These are phyloP conservation scores for Paraconiothyrium brasiliense DNA, from an alignment of 2,329 filamentous ascomycete species.

Conservation along the genomic window DNA sequence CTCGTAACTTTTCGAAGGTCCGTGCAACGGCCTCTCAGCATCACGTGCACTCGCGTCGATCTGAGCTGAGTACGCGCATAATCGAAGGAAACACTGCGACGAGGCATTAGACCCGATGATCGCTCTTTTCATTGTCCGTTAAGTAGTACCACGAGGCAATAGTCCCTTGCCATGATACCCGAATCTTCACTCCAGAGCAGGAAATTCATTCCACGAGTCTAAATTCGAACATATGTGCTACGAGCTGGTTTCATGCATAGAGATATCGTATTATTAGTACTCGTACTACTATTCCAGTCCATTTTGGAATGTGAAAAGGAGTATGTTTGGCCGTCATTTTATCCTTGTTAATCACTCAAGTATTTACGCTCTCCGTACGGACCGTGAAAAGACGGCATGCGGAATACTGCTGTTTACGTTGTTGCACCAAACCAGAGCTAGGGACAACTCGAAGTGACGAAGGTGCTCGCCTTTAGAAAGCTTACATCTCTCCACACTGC, in stretches of 20 bases:
- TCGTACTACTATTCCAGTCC: background rate
- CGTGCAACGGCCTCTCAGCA: background rate
- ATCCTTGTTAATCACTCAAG: background rate
- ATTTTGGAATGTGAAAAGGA: too few species aligned
- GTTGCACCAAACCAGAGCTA: conserved; percentile 16
- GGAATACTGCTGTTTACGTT: background rate
- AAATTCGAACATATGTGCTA: background rate
- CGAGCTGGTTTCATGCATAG: background rate
- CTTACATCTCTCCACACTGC: conserved; percentile 92
- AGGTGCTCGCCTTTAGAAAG: conserved; percentile 8
- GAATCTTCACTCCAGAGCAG: background rate
- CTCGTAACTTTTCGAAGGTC: conserved; percentile 1
- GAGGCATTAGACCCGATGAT: background rate
- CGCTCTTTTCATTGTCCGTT: too few species aligned
- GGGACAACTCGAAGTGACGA: background rate
- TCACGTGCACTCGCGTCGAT: conserved; percentile 11
- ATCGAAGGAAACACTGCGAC: background rate
- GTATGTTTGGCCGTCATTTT: background rate
- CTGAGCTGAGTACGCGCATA: background rate
- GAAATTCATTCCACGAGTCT: background rate
- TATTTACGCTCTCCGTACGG: background rate
- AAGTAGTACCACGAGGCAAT: too few species aligned
- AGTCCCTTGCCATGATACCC: background rate
- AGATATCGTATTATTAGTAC: too few species aligned
- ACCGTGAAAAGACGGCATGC: background rate